Evolutionary conservation across 1,284 basidiomycete species (phyloP).

Genomic region (Salmacisia buchloeana): DNA sequence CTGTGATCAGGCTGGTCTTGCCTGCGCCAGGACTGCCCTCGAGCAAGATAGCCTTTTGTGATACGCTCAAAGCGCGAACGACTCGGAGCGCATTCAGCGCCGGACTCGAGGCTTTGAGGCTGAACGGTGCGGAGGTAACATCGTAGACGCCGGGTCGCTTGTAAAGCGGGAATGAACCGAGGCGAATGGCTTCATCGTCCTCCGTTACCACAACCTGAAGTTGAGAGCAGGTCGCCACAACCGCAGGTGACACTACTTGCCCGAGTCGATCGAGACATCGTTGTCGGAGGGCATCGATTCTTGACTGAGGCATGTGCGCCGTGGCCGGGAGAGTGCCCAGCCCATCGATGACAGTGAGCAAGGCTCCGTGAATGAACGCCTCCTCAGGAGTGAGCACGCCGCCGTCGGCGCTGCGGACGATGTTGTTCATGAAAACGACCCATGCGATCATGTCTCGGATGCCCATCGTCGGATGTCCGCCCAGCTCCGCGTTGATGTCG

Average conservation of each 20-base stretch:
- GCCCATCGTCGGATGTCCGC: constrained; percentile 54
- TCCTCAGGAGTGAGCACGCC: constrained; percentile 24
- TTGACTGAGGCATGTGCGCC: constrained; percentile 52
- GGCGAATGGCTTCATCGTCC: constrained; percentile 54
- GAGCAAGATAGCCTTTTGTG: constrained; percentile 78
- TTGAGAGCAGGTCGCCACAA: constrained; percentile 19
- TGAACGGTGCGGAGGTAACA: constrained; percentile 61
- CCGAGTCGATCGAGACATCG: constrained; percentile 27
- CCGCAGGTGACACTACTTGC: constrained; percentile 51
- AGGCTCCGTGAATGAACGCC: constrained; percentile 52
- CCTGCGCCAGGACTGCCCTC: constrained; percentile 99
- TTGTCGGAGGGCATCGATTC: constrained; percentile 69
- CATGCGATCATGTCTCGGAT: constrained; percentile 83
- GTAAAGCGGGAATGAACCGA: constrained; percentile 71
- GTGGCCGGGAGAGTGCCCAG: constrained; percentile 48
- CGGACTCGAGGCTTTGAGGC: constrained; percentile 81
- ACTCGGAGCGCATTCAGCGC: constrained; percentile 83
- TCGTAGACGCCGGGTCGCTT: constrained; percentile 55
- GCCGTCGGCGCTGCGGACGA: constrained; percentile 50
- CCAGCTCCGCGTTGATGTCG: constrained; percentile 68
- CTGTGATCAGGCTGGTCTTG: constrained; percentile 88
- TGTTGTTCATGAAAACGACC: constrained; percentile 77
- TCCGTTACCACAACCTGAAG: constrained; percentile 54
- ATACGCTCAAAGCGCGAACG: constrained; percentile 79
- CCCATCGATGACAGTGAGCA: constrained; percentile 52